These are phyloP conservation scores for Alternaria hordeiaustralica DNA, from an alignment of 2,329 filamentous ascomycete species.

Conservation along the genomic window DNA sequence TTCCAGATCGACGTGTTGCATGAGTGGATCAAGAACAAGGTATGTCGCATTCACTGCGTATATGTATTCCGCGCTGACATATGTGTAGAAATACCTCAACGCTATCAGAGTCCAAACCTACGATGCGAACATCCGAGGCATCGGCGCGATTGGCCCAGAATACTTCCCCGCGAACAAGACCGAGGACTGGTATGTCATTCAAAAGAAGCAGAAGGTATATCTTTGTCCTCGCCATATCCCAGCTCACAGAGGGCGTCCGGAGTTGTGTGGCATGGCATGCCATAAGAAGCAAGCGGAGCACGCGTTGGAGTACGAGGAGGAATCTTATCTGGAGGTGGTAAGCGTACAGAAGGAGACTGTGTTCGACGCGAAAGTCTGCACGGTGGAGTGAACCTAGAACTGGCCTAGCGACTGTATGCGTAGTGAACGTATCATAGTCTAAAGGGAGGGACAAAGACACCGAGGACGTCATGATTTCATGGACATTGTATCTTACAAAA, in stretches of 20 bases:
- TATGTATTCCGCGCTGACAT: no score
- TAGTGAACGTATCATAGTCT: neutral
- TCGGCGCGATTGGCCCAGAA: neutral
- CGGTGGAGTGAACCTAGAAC: neutral
- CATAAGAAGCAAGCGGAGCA: neutral
- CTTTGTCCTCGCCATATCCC: slow-evolving; percentile 23
- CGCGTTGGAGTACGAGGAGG: slow-evolving; percentile 15
- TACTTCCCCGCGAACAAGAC: neutral
- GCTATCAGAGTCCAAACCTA: slow-evolving; percentile 21
- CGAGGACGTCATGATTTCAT: neutral
- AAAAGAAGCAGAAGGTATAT: slow-evolving; percentile 8
- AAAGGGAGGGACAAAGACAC: no score
- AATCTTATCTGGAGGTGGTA: slow-evolving; percentile 9
- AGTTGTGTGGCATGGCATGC: neutral
- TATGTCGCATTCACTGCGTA: neutral
- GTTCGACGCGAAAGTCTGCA: slow-evolving; percentile 5
- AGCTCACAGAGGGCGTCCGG: slow-evolving; percentile 6
- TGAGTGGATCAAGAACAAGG: slow-evolving; percentile 37
- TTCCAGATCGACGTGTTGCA: slow-evolving; percentile 41
- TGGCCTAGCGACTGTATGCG: no score
- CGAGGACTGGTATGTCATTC: neutral
- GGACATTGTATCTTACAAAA: neutral
- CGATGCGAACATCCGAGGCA: neutral
- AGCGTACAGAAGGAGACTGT: slow-evolving; percentile 10
- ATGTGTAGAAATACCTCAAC: slow-evolving; percentile 22